Evolutionary conservation across 805 yeast genomes (phyloP).

Genomic region (Candida germanica): DNA sequence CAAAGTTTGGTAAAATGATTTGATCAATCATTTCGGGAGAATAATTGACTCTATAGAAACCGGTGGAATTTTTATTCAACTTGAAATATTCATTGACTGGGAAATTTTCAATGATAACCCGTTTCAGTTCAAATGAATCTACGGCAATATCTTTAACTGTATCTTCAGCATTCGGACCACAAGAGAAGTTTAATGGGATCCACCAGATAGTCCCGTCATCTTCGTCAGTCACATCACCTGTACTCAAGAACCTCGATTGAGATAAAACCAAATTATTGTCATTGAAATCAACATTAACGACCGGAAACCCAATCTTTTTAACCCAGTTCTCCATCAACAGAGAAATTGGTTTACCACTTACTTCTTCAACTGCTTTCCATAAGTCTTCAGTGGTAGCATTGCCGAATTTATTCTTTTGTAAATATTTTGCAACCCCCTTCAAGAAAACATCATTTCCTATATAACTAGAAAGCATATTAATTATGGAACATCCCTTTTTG

Average conservation of each 20-base stretch:
- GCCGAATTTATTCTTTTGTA: slow-evolving; percentile 58
- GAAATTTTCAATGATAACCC: slow-evolving; percentile 19
- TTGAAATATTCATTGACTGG: slow-evolving; percentile 33
- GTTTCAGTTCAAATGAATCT: slow-evolving; percentile 24
- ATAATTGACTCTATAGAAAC: slow-evolving; percentile 55
- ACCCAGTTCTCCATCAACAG: slow-evolving; percentile 70
- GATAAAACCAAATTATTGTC: slow-evolving; percentile 36
- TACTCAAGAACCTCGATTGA: slow-evolving; percentile 61
- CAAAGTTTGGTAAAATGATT: slow-evolving; percentile 38
- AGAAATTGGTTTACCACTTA: slow-evolving; percentile 58
- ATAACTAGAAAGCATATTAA: slow-evolving; percentile 71
- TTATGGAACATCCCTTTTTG: slow-evolving; percentile 74
- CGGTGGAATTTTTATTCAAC: slow-evolving; percentile 48
- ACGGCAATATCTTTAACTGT: slow-evolving; percentile 5
- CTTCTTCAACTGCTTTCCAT: slow-evolving; percentile 65
- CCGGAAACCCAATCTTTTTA: slow-evolving; percentile 69
- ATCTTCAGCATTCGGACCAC: slow-evolving; percentile 12
- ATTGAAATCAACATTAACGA: slow-evolving; percentile 48
- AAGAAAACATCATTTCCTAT: slow-evolving; percentile 68
- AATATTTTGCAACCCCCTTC: slow-evolving; percentile 68
- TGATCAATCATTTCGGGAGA: slow-evolving; percentile 38
- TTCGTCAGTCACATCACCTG: slow-evolving; percentile 57
- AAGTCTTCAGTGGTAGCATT: slow-evolving; percentile 75
- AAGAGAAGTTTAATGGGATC: slow-evolving; percentile 47
- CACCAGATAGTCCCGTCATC: slow-evolving; percentile 61